Evolutionary conservation across 2,329 filamentous ascomycete genomes (phyloP), one percentile per base, ranked within the genome.

Genomic region (Aaosphaeria pasadenensis): DNA sequence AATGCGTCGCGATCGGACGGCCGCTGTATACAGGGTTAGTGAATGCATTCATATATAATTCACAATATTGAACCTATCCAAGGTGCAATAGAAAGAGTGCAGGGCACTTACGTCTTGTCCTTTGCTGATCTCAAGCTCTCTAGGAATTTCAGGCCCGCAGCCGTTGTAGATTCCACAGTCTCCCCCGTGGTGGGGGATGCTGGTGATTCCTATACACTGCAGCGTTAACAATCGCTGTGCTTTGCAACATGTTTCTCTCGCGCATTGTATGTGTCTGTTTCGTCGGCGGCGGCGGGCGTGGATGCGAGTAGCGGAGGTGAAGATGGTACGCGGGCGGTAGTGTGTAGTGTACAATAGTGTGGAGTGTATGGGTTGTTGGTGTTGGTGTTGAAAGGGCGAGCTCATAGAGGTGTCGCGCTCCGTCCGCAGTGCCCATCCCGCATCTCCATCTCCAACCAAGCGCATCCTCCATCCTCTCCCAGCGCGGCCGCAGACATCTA

Each of bases 81-180:
- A 41, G 39, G 30, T 45, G 46, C 29, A 48, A 50, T 36, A 30
- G 42, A 17, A 39, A 17, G 7, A n/a, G 4, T 42, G 41, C 24
- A 44, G 55, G 51, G 11, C 49, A 76, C 81, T 62, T 78, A 92
- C 89, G 81, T 88, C 74, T 95, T 95, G 70, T 95, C 90, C 53
- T 84, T 83, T 24, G 88, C 89, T 55, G 82, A 79, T 59, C 85
- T 85, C 63, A 95, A 82, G 63, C 86, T 84, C 46, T 89, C 84
- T 40, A 95, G 74, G 62, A 95, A 88, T 56, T 80, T 81, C 59
- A 89, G 73, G 35, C 90, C 90, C 60, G 84, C 81, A 47, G 84
- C 79, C 11, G 84, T 85, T 3, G 88, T 91, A 11, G 84, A 84
- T 65, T 88, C 84, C 46, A 74, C 71, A 11, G 81, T 84, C 71